phyloP scores from a whole-genome alignment of 1,284 basidiomycete species.

The Trametes pubescens region DNA sequence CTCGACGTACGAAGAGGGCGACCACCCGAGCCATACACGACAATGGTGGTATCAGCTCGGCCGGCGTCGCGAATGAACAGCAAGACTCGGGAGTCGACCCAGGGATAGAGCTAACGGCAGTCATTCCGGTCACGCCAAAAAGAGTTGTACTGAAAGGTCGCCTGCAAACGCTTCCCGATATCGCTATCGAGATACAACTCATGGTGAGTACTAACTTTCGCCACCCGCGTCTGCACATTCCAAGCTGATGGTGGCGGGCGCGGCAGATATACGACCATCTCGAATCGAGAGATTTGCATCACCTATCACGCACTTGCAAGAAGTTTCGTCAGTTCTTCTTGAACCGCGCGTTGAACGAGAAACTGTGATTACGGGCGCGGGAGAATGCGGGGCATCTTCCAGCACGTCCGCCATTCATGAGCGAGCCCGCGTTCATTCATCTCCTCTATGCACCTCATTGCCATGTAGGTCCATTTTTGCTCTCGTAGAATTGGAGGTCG shows the following conservation, averaged over 20 bases:
- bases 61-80: too few species aligned
- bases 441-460: conserved; percentile 17
- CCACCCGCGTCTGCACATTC: too few species aligned
- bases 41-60: too few species aligned
- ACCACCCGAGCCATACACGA: too few species aligned
- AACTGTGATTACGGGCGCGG: conserved; percentile 9
- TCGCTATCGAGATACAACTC: conserved; percentile 3
- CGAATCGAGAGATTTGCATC: conserved; percentile 47
- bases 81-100: too few species aligned
- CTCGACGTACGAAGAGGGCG: too few species aligned
- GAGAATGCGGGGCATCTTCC: conserved; percentile 11
- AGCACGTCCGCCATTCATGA: conserved; percentile 20
- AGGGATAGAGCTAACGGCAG: too few species aligned
- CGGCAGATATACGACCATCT: conserved; percentile 57
- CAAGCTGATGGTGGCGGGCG: too few species aligned
- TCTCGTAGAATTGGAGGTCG: too few species aligned
- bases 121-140: too few species aligned
- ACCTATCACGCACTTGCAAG: conserved; percentile 21
- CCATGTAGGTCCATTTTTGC: conserved; percentile 2
- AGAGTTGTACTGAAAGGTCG: background rate
- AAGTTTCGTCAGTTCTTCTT: conserved; percentile 19
- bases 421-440: conserved; percentile 18
- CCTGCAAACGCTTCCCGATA: background rate
- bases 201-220: background rate
- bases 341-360: conserved; percentile 7